These are phyloP conservation scores for Microdochium nivale DNA, from an alignment of 2,329 filamentous ascomycete genomes.

Conservation along the genomic window DNA sequence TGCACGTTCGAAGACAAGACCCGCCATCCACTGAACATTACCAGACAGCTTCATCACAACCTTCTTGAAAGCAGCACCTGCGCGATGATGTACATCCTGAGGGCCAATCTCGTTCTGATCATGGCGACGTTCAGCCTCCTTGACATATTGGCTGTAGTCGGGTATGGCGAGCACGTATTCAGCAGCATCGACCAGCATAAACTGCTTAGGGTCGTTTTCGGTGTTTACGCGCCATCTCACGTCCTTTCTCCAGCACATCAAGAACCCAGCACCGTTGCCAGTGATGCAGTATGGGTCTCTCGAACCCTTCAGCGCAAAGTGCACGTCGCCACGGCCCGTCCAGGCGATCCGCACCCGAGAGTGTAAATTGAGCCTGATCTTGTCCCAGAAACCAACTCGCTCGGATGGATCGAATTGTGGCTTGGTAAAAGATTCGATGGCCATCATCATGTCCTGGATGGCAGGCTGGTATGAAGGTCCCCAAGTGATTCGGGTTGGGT, in stretches of 20 bases:
- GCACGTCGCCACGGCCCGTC: constrained; percentile 93
- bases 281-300: constrained; percentile 91
- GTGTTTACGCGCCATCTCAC: constrained; percentile 80
- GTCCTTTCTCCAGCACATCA: constrained; percentile 98
- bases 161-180: constrained; percentile 93
- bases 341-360: constrained; percentile 82
- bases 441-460: constrained; percentile 99
- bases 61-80: constrained; percentile 88
- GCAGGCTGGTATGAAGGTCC: constrained; percentile 95
- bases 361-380: constrained; percentile 89
- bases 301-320: constrained; percentile 83
- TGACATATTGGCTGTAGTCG: constrained; percentile 83
- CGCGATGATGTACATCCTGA: constrained; percentile 56
- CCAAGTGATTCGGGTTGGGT: constrained; percentile 93
- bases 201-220: constrained; percentile 79
- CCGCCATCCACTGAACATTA: constrained; percentile 86
- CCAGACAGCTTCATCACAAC: constrained; percentile 98
- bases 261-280: constrained; percentile 84
- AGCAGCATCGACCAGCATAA: constrained; percentile 93
- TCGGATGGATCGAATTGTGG: constrained; percentile 91
- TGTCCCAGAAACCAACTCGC: constrained; percentile 96
- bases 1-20: constrained; percentile 85
- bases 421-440: constrained; percentile 94
- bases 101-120: constrained; percentile 51
- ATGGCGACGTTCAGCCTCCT: constrained; percentile 45